phyloP scores from a whole-genome alignment of 192 early-diverging fungal genomes.

The Coemansia sp. region DNA sequence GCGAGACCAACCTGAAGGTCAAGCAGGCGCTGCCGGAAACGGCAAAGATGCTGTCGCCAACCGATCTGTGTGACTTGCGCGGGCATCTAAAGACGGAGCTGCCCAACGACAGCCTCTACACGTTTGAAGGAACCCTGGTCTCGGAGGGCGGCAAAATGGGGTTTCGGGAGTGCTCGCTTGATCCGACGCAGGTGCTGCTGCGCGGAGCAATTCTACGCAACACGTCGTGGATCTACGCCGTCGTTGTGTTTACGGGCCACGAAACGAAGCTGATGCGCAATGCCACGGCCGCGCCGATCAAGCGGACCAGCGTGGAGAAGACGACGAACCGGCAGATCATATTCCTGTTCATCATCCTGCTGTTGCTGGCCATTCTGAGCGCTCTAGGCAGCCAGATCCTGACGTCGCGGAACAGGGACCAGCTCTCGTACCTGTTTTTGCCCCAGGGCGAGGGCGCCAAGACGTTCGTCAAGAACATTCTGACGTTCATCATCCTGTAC shows the following conservation, averaged over 20 bases:
- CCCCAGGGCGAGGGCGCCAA: constrained; percentile 29
- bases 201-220: constrained; percentile 92
- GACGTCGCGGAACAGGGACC: constrained; percentile 38
- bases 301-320: constrained; percentile 83
- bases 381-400: constrained; percentile 74
- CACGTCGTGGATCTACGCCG: constrained; percentile 88
- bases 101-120: constrained; percentile 96
- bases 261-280: constrained; percentile 98
- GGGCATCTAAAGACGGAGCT: constrained; percentile 86
- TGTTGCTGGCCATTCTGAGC: constrained; percentile 79
- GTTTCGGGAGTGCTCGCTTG: constrained; percentile 70
- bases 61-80: constrained; percentile 54
- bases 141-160: constrained; percentile 39
- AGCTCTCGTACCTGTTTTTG: constrained; percentile 49
- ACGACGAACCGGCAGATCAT: constrained; percentile 93
- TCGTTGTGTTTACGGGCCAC: constrained; percentile 95
- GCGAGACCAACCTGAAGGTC: constrained; percentile 97
- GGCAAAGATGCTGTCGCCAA: constrained; percentile 61
- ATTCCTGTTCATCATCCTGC: constrained; percentile 82
- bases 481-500: constrained; percentile 97
- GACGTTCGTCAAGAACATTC: constrained; percentile 81
- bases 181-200: constrained; percentile 89
- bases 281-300: constrained; percentile 85
- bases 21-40: constrained; percentile 91
- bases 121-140: constrained; percentile 70